phyloP scores from a whole-genome alignment of 306 rosid species.

The Crotalaria pallida region DNA sequence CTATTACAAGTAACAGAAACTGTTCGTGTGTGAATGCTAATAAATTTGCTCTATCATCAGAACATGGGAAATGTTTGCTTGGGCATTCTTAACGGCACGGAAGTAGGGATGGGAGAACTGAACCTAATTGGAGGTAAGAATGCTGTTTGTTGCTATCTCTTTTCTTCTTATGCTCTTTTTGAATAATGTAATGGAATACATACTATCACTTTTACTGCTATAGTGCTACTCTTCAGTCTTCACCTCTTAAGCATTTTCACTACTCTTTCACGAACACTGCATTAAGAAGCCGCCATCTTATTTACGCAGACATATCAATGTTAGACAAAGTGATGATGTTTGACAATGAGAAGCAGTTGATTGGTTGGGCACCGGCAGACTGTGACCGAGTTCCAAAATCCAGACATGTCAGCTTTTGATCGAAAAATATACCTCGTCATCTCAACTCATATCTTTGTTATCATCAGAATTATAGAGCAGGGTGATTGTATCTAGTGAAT shows the following conservation, averaged over 20 bases:
- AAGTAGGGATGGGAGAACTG: constrained; percentile 52
- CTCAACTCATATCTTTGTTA: not conserved
- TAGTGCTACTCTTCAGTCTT: not conserved
- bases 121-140: constrained; percentile 82
- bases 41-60: constrained; percentile 32
- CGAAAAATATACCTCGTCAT: not conserved
- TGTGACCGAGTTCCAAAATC: constrained; percentile 67
- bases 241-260: not conserved
- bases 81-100: constrained; percentile 82
- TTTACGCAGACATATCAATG: constrained; percentile 68
- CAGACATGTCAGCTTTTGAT: constrained; percentile 38
- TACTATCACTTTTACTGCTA: not conserved
- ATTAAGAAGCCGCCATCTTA: not conserved
- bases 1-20: not conserved
- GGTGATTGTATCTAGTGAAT: not conserved
- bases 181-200: not conserved
- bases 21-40: constrained; percentile 2
- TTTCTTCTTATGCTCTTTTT: constrained; percentile 4
- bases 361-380: constrained; percentile 67
- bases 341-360: constrained; percentile 72
- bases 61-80: constrained; percentile 81
- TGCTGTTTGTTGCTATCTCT: not conserved
- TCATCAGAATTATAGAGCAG: not conserved
- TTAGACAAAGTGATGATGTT: constrained; percentile 71
- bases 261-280: not conserved